Percentiles rank a stretch among this genome's conserved stretches.
phyloP scores from a whole-genome alignment of 2,329 filamentous ascomycete genomes.

The Pseudogymnoascus verrucosus region DNA sequence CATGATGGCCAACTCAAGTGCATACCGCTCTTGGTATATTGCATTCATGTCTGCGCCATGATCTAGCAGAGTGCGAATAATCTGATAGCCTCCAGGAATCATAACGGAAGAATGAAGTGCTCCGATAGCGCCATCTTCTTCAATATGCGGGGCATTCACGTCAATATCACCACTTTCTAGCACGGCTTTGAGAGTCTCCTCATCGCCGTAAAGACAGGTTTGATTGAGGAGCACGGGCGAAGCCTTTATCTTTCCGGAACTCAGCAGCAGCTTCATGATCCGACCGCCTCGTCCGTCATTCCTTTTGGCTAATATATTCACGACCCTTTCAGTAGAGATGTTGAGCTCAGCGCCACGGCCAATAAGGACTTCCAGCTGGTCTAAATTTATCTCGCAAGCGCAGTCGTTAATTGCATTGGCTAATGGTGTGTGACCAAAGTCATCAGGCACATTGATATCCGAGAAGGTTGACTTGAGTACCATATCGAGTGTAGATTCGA shows the following conservation, averaged over 20 bases:
- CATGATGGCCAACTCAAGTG: slow-evolving; percentile 7
- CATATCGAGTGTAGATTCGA: neutral
- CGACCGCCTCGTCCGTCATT: neutral
- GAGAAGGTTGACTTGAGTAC: neutral
- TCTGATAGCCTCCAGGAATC: neutral
- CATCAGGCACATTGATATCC: neutral
- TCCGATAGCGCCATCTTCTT: neutral
- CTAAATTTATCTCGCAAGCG: neutral
- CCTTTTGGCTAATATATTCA: neutral
- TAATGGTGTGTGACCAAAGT: neutral
- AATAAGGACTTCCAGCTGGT: neutral
- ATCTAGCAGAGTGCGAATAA: neutral
- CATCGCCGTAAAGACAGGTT: neutral
- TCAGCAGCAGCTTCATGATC: neutral
- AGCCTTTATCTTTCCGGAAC: neutral
- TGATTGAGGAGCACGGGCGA: neutral
- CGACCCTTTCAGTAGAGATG: neutral
- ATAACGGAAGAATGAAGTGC: neutral
- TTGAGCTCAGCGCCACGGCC: neutral
- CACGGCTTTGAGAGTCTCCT: neutral
- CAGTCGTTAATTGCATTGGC: neutral
- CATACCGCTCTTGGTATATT: neutral
- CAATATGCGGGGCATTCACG: neutral
- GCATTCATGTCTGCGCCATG: neutral
- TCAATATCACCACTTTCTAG: neutral